Evolutionary conservation across 2,329 filamentous ascomycete genomes (phyloP).

Genomic region (Cordyceps farinosa): DNA sequence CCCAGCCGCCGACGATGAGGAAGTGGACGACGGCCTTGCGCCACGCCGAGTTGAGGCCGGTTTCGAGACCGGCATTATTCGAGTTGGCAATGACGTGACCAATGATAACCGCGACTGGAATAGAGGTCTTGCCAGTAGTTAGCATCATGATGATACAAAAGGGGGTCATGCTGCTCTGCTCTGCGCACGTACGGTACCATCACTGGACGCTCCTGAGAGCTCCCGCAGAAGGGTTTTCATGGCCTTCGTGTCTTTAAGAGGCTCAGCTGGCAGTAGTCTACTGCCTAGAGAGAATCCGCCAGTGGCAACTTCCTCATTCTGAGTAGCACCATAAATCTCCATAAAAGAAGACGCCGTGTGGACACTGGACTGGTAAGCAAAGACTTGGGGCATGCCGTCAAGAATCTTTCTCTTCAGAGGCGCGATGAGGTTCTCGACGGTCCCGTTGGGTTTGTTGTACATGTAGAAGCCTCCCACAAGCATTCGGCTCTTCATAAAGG

Average conservation of each 20-base stretch:
- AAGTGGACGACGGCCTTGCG: conserved; percentile 20
- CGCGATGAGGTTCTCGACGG: background rate
- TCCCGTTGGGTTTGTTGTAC: conserved; percentile 11
- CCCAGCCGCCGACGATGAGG: conserved; percentile 18
- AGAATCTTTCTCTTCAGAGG: background rate
- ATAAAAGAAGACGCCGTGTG: background rate
- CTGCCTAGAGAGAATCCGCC: background rate
- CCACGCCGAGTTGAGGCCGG: conserved; percentile 26
- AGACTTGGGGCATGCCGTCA: background rate
- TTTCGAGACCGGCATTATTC: conserved; percentile 16
- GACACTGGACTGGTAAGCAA: background rate
- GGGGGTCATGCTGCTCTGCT: background rate
- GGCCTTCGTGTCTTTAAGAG: background rate
- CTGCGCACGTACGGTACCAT: background rate
- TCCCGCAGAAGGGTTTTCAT: background rate
- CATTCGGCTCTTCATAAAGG: background rate
- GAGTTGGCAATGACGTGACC: conserved; percentile 26
- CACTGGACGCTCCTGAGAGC: background rate
- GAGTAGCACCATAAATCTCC: background rate
- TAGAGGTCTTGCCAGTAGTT: conserved; percentile 5
- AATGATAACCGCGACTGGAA: conserved; percentile 16
- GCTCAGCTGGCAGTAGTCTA: background rate
- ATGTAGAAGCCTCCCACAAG: background rate
- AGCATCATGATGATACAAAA: conserved; percentile 7
- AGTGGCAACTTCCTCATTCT: background rate